Evolutionary conservation across 192 early-diverging fungal genomes (phyloP).

Genomic region (Backusella macrospora): DNA sequence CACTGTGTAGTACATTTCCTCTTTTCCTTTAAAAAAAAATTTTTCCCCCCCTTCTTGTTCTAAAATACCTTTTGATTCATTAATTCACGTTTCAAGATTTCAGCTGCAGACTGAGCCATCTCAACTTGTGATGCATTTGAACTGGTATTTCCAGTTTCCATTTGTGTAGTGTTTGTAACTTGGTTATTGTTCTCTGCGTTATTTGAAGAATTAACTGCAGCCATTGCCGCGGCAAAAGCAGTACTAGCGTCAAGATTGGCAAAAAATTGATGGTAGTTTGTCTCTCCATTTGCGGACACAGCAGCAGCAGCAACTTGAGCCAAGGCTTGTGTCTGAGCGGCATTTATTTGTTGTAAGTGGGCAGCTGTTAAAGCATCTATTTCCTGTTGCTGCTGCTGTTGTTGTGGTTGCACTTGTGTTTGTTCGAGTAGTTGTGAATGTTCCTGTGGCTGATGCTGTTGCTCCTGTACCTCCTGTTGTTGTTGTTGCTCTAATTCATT

Average conservation of each 20-base stretch:
- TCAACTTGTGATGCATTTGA: conserved; percentile 11
- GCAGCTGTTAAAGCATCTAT: conserved; percentile 13
- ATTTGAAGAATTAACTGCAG: background rate
- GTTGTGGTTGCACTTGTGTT: conserved; percentile 19
- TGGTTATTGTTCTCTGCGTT: background rate
- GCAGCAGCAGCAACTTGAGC: conserved; percentile 35
- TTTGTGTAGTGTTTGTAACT: background rate
- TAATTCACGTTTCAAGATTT: conserved; percentile 40
- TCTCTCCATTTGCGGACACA: conserved; percentile 20
- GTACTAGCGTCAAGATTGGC: conserved; percentile 17
- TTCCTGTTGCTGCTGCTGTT: conserved; percentile 12
- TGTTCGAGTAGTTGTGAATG: background rate
- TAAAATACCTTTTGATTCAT: conserved; percentile 42
- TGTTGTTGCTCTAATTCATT: background rate
- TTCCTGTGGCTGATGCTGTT: background rate
- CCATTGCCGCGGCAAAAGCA: conserved; percentile 2
- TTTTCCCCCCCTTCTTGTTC: background rate
- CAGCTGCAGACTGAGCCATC: conserved; percentile 26
- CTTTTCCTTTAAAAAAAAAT: background rate
- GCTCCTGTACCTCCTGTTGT: conserved; percentile 4
- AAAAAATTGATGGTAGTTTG: conserved; percentile 26
- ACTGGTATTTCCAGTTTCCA: background rate
- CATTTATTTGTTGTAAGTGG: conserved; percentile 30
- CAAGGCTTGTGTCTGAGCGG: conserved; percentile 31
- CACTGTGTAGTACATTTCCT: background rate